Base-by-base conservation (phyloP, 345 rosid species). In the Lepidium africanum region DNA sequence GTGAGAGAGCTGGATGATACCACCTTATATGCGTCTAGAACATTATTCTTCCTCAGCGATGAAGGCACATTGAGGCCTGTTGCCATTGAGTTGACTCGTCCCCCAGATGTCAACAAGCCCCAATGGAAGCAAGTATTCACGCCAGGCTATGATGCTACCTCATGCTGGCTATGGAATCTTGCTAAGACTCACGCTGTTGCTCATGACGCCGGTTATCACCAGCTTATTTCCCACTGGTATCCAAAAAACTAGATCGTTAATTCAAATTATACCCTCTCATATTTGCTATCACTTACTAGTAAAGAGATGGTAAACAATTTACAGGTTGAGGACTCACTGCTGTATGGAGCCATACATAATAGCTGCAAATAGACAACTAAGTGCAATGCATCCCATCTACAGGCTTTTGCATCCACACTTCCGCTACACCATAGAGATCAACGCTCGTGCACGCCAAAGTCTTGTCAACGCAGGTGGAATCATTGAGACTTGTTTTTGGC, bases 181-280 rank as follows among this genome's bases (percentile, higher is more conserved):
- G 93, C 97, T 47, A 91, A 88, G 71, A 79, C 84, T 37, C 97
- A 88, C 60, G 88, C 57, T 10, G 74, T 82, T 17, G 70, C 91
- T 19, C 92, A 86, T 56, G 93, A 91, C 6, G 72, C 89, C 7
- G 82, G 83, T 25, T 74, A 81, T 49, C 92, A 90, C 67, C 85
- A 90, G 45, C 95, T 90, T 59, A 67, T 88, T 36, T 81, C 83
- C 46, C 96, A 91, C 56, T 91, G 96, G 92, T 90, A 83, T 10
- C 19, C 2, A 19, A 50, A 32, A 14, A 21, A 30, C 13, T 21
- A 21, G 23, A 21, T 52, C 11, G 27, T 52, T 4, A 7, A 1
- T 25, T 50, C 27, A 46, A 19, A 56, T 3, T 46, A 56, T 0
- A 23, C 10, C n/a, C 25, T 25, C 30, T 56, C 42, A 51, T 14